phyloP scores from a whole-genome alignment of 1,284 basidiomycete genomes.

The Hortiboletus rubellus region DNA sequence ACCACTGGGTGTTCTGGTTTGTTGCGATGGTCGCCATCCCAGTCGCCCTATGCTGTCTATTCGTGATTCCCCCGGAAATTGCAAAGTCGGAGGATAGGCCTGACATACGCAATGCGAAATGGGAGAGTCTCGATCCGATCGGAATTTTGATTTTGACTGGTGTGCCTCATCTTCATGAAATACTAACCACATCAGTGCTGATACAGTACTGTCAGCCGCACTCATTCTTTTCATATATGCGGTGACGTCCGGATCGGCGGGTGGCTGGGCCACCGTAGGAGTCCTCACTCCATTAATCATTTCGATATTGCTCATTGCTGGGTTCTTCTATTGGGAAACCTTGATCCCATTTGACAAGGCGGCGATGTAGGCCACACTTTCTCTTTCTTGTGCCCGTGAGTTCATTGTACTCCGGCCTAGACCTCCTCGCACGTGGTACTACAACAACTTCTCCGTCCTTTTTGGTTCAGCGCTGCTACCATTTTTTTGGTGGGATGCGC shows the following conservation, averaged over 20 bases:
- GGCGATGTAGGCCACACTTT: conserved; percentile 32
- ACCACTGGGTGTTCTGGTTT: conserved; percentile 50
- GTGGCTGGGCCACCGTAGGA: conserved; percentile 39
- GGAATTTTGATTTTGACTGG: conserved; percentile 36
- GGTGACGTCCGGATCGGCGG: conserved; percentile 39
- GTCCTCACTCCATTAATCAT: conserved; percentile 39
- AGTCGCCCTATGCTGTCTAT: conserved; percentile 35
- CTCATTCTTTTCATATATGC: conserved; percentile 44
- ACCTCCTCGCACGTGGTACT: conserved; percentile 42
- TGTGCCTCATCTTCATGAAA: conserved; percentile 10
- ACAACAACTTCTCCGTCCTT: conserved; percentile 42
- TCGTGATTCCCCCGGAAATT: conserved; percentile 28
- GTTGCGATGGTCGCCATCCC: conserved; percentile 41
- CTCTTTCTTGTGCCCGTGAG: neutral
- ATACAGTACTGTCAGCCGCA: conserved; percentile 25
- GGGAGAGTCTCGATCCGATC: conserved; percentile 32
- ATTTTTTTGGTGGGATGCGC: conserved; percentile 40
- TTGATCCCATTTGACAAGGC: conserved; percentile 34
- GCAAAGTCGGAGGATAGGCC: neutral
- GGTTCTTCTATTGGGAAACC: conserved; percentile 45
- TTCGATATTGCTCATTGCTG: conserved; percentile 35
- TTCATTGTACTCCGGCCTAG: conserved; percentile 20
- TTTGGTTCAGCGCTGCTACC: conserved; percentile 40
- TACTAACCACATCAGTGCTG: neutral
- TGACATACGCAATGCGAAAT: conserved; percentile 12